Conservation (phyloP, 257 asterid species). For the Oldenlandia corymbosa region DNA sequence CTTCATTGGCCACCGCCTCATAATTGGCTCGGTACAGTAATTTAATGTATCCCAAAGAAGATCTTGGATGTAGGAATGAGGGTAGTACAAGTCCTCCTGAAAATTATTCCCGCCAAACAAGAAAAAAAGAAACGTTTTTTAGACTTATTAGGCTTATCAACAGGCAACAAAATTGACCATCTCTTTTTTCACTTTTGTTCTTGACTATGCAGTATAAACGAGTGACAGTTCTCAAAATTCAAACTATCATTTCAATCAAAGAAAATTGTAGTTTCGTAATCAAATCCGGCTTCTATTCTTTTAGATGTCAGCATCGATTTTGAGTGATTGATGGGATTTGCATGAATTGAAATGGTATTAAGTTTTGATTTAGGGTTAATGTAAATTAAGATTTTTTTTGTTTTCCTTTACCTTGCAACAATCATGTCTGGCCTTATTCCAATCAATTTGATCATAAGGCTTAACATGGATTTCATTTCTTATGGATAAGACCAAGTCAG, state of each 20-base stretch:
- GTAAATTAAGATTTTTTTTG: background rate
- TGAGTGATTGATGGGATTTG: no score
- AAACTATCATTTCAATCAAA: no score
- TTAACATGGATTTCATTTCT: constrained; percentile 56
- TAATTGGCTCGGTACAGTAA: constrained; percentile 53
- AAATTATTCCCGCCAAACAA: background rate
- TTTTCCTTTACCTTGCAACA: constrained; percentile 50
- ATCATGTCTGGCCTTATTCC: constrained; percentile 71
- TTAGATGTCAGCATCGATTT: no score
- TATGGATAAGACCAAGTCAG: constrained; percentile 54
- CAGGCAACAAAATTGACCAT: no score
- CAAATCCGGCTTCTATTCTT: no score
- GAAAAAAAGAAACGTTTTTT: background rate
- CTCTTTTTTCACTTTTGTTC: background rate
- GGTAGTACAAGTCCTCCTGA: constrained; percentile 67
- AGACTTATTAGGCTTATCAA: no score
- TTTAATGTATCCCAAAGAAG: constrained; percentile 55
- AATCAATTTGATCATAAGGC: constrained; percentile 52
- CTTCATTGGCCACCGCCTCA: constrained; percentile 66
- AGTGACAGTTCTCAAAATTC: no score
- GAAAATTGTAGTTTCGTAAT: no score
- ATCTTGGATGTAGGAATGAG: constrained; percentile 58
- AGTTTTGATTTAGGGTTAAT: no score
- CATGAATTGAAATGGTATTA: no score
- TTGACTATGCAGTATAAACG: background rate